Evolutionary conservation across 2,329 filamentous ascomycete species (phyloP).

Genomic region (Cytospora chrysosperma): DNA sequence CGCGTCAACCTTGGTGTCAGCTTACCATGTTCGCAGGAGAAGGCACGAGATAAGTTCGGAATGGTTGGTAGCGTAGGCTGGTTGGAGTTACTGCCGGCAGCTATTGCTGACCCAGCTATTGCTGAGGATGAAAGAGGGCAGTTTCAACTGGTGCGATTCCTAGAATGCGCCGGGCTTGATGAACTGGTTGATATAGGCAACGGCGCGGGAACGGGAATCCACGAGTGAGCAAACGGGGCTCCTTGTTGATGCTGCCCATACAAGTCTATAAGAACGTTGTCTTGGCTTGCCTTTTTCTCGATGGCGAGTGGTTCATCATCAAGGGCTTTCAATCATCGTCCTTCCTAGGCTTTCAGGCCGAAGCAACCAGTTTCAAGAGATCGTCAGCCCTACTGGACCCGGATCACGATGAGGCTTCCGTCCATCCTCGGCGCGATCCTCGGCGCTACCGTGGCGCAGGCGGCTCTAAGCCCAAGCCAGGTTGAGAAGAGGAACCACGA

Average conservation of each 20-base stretch:
- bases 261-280: not conserved
- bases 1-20: not conserved
- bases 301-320: not conserved
- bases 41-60: not conserved
- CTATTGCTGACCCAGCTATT: too few relatives aligned
- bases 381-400: not conserved
- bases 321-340: not conserved
- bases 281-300: not conserved
- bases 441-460: slow-evolving; percentile 6
- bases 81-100: not conserved
- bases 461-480: slow-evolving; percentile 6
- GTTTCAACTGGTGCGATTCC: not conserved
- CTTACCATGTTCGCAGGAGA: not conserved
- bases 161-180: not conserved
- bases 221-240: not conserved
- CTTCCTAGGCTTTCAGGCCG: not conserved
- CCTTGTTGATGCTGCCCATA: not conserved
- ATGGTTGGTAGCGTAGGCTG: not conserved
- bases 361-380: not conserved
- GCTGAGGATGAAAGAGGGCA: not conserved
- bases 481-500: slow-evolving; percentile 1
- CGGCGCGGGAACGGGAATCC: not conserved
- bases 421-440: slow-evolving; percentile 3
- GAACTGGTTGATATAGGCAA: not conserved
- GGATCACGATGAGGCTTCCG: slow-evolving; percentile 5